Percentiles rank a stretch among this genome's conserved stretches.
These are phyloP conservation scores for Aspergillus sclerotioniger DNA, from an alignment of 495 filamentous ascomycete genomes.

Conservation along the genomic window DNA sequence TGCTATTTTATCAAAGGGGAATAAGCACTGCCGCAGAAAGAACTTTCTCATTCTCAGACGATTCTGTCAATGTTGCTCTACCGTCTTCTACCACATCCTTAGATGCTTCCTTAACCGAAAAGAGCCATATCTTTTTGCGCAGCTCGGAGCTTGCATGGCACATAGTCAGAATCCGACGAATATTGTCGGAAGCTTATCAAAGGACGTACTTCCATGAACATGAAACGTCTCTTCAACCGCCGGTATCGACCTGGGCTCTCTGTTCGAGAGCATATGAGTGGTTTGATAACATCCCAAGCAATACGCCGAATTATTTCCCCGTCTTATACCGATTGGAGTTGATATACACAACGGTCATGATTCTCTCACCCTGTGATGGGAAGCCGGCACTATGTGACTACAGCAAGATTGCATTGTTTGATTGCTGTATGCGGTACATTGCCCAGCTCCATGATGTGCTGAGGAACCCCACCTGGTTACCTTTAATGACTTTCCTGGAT, in stretches of 20 bases:
- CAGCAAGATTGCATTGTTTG: conserved; percentile 74
- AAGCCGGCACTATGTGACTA: conserved; percentile 64
- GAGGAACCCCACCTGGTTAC: conserved; percentile 29
- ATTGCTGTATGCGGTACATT: conserved; percentile 71
- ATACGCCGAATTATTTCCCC: conserved; percentile 56
- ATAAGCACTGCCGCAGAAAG: conserved; percentile 77
- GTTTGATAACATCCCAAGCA: conserved; percentile 59
- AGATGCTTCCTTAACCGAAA: conserved; percentile 28
- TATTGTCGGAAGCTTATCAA: conserved; percentile 81
- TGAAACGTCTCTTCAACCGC: conserved; percentile 57
- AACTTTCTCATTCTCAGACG: conserved; percentile 89
- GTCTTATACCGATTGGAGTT: conserved; percentile 77
- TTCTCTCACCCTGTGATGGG: conserved; percentile 70
- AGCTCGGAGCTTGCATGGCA: conserved; percentile 54
- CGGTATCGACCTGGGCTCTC: conserved; percentile 60
- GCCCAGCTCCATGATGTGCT: conserved; percentile 41
- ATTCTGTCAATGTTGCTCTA: conserved; percentile 70
- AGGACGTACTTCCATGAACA: conserved; percentile 70
- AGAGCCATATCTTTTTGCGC: conserved; percentile 47
- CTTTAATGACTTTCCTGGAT: conserved; percentile 39
- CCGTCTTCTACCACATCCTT: conserved; percentile 36
- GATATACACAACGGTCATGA: conserved; percentile 80
- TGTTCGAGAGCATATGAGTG: conserved; percentile 65
- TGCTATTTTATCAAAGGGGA: conserved; percentile 48
- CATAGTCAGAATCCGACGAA: conserved; percentile 70